Base-by-base conservation (phyloP, 2,329 filamentous ascomycete genomes). In the Zalaria sp. region DNA sequence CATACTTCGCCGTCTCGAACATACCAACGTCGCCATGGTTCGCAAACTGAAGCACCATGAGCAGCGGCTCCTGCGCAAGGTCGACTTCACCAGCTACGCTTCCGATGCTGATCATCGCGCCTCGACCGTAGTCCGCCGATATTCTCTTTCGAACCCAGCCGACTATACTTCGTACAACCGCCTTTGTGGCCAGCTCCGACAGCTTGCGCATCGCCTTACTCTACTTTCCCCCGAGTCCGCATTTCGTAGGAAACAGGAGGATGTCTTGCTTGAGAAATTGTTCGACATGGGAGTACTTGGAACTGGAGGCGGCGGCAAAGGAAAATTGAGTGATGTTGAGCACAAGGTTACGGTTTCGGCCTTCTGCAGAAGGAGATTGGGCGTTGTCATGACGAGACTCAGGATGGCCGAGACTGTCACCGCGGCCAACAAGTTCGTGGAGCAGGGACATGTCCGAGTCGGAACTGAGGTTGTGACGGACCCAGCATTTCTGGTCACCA, bases 41-140 rank as follows among this genome's bases (percentile, higher is more conserved):
- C 82, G 91, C 54, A 87, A 93, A 70, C 78, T 98, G 59, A 96
- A 95, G 67, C 77, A 93, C 66, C 89, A 95, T 66, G 91, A 98
- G 78, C 79, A 91, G 61, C 93, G 91, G 73, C 82, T 96, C 59
- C 77, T 96, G 50, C 72, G 75, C 55, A 89, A 89, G 59, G 87
- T 91, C 64, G 88, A 98, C 67, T 93, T 98, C 66, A 80, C 88
- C 60, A 91, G 82, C 57, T 61, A 60, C 42, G 91, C 91, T 65
- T 79, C 79, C 57, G 88, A 96, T 67, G 76, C 81, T 57, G 73
- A 77, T 53, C 91, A 98, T 67, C 81, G 89, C 60, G 84, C 89
- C 64, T 77, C 85, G 42, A 66, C 71, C 37, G 77, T 96, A 46
- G 75, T 83, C 47, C 77, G 86, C 43, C 80, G 88, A 47, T 98